Evolutionary conservation across 2,329 filamentous ascomycete species (phyloP).

Genomic region (Fusarium armeniacum): DNA sequence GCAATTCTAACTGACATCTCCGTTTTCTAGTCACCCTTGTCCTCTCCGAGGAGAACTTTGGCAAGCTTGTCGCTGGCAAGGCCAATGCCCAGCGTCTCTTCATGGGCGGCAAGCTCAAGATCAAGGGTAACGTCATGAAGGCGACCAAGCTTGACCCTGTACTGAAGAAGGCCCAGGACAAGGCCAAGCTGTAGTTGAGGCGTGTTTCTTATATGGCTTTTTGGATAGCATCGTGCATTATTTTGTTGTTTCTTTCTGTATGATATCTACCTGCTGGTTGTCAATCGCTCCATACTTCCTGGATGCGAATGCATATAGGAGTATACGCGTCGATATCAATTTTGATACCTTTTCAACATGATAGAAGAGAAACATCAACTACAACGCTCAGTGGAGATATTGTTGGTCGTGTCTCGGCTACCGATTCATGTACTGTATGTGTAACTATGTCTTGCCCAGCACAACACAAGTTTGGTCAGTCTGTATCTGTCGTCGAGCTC

Average conservation of each 20-base stretch:
- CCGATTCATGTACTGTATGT: background rate
- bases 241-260: conserved; percentile 33
- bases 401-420: background rate
- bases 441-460: background rate
- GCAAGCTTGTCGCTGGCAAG: conserved; percentile 84
- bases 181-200: conserved; percentile 80
- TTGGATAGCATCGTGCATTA: conserved; percentile 22
- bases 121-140: conserved; percentile 99
- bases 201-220: background rate
- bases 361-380: background rate
- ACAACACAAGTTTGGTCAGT: background rate
- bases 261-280: conserved; percentile 44
- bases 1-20: conserved; percentile 13
- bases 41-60: conserved; percentile 89
- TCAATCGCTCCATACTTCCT: conserved; percentile 17
- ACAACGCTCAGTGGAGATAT: background rate
- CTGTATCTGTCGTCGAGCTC: background rate
- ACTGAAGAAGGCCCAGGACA: conserved; percentile 86
- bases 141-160: conserved; percentile 96
- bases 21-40: conserved; percentile 78
- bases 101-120: conserved; percentile 98
- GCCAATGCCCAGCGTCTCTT: conserved; percentile 95
- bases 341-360: conserved; percentile 4
- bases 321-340: conserved; percentile 34
- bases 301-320: conserved; percentile 42